Conservation (phyloP, 495 filamentous ascomycete genomes). For the Hypoxylon lienhwacheense region DNA sequence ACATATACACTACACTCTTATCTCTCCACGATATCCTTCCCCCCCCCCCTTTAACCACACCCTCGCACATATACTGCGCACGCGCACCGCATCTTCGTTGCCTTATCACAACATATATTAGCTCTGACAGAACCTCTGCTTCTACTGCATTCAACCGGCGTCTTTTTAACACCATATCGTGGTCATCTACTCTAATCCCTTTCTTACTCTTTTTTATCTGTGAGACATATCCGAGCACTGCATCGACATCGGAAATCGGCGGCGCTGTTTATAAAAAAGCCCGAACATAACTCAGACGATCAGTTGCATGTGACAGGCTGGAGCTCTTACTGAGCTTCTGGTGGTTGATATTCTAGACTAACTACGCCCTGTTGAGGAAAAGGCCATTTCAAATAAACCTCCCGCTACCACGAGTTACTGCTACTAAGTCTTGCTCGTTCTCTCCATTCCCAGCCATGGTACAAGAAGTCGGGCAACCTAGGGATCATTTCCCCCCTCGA, state of each 20-base stretch:
- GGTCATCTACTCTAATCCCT: slow-evolving; percentile 10
- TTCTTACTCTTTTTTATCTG: slow-evolving; percentile 18
- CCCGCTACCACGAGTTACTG: slow-evolving; percentile 1
- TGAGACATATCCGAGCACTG: slow-evolving; percentile 22
- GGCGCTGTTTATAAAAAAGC: slow-evolving; percentile 11
- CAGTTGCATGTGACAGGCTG: slow-evolving; percentile 23
- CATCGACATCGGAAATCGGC: slow-evolving; percentile 28
- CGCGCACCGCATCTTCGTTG: slow-evolving; percentile 21
- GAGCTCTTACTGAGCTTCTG: slow-evolving; percentile 22
- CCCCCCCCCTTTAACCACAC: slow-evolving; percentile 19
- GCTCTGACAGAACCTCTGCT: slow-evolving; percentile 22
- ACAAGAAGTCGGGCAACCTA: slow-evolving; percentile 24
- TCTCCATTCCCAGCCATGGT: slow-evolving; percentile 28
- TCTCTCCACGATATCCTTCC: slow-evolving; percentile 16
- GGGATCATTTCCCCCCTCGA: slow-evolving; percentile 29
- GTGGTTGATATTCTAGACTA: slow-evolving; percentile 6
- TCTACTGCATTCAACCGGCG: slow-evolving; percentile 25
- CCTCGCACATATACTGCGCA: slow-evolving; percentile 34
- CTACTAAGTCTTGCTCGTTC: background rate
- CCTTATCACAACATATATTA: slow-evolving; percentile 33
- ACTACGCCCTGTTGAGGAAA: slow-evolving; percentile 1
- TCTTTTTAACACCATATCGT: slow-evolving; percentile 24
- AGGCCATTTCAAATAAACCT: slow-evolving; percentile 7
- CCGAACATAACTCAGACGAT: slow-evolving; percentile 6
- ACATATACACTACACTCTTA: slow-evolving; percentile 31